Evolutionary conservation across 208 protist species (phyloP), one percentile per base, ranked within the genome.

Genomic region (Leishmania martiniquensis): DNA sequence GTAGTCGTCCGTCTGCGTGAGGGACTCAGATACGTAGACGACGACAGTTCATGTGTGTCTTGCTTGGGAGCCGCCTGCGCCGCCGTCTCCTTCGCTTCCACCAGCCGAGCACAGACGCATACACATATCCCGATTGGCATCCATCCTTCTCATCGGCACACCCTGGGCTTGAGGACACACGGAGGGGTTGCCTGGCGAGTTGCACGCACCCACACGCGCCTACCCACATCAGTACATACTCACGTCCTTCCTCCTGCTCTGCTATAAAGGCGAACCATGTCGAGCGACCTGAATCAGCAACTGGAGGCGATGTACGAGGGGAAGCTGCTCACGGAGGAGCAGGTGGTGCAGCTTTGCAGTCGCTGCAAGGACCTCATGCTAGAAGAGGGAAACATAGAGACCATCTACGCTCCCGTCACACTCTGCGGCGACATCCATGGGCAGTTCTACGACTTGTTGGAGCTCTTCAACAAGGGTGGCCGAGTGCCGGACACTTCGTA

Each of bases 351-450:
- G 81, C 80, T 98, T 32, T 98, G 96, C 80, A 89, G 93, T 59
- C 94, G 94, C 25, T 96, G 93, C 86, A 95, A 95, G 52, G 94
- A 98, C 57, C 78, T 98, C 44, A 88, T 98, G 59, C 73, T 98
- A 25, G 96, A 98, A 78, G 93, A 98, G 51, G 88, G 91, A 57
- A 99, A 99, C 81, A 97, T 99, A 34, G 92, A 99, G 74, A 80
- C 87, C 15, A 93, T 99, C 15, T 82, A 88, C 65, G 89, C 96
- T n/a, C 99, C 99, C 1, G 98, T 99, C 1, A 99, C 98, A 1
- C 97, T 99, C 1, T 99, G 98, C 86, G 99, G 99, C 29, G 99
- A 99, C 86, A 99, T 99, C 67, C 99, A 99, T 85, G 99, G 99
- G 1, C 99, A 99, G 90, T 99, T 99, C 75, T 99, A 97, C 83